Evolutionary conservation across 768 basidiomycete species (phyloP).

Genomic region (Collybiopsis confluens): DNA sequence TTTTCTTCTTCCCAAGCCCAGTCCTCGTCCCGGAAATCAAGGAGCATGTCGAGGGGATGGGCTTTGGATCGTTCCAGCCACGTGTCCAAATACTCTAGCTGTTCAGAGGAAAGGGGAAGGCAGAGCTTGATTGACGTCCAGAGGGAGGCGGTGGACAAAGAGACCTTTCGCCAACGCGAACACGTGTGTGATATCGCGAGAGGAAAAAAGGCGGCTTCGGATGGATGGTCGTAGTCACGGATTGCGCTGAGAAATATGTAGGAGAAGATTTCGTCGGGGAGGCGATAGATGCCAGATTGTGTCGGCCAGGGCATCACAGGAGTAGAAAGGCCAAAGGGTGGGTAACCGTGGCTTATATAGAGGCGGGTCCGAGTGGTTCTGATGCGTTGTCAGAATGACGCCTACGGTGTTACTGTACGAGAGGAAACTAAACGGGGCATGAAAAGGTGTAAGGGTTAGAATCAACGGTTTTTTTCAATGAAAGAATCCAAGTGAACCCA

Average conservation of each 20-base stretch:
- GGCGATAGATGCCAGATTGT: constrained; percentile 8
- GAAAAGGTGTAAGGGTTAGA: neutral
- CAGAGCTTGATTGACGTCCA: constrained; percentile 50
- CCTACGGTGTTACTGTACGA: neutral
- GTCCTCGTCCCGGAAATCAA: constrained; percentile 55
- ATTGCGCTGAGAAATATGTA: constrained; percentile 28
- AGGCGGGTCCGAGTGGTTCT: neutral
- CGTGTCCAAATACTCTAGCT: constrained; percentile 30
- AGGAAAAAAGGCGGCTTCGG: constrained; percentile 20
- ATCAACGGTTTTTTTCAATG: neutral
- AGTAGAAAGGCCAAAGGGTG: neutral
- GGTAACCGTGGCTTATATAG: neutral
- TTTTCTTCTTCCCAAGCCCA: constrained; percentile 53
- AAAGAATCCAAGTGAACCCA: neutral
- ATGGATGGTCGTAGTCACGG: constrained; percentile 21
- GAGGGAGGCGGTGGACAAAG: constrained; percentile 38
- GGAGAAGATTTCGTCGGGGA: constrained; percentile 35
- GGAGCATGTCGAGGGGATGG: constrained; percentile 44
- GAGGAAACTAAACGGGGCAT: neutral
- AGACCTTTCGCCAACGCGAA: constrained; percentile 44
- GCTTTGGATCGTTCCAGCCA: constrained; percentile 43
- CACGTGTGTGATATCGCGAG: constrained; percentile 45
- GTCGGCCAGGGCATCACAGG: neutral
- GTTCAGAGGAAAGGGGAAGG: constrained; percentile 34
- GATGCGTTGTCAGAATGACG: neutral